Evolutionary conservation across 768 basidiomycete genomes (phyloP).

Genomic region (Chiua virens): DNA sequence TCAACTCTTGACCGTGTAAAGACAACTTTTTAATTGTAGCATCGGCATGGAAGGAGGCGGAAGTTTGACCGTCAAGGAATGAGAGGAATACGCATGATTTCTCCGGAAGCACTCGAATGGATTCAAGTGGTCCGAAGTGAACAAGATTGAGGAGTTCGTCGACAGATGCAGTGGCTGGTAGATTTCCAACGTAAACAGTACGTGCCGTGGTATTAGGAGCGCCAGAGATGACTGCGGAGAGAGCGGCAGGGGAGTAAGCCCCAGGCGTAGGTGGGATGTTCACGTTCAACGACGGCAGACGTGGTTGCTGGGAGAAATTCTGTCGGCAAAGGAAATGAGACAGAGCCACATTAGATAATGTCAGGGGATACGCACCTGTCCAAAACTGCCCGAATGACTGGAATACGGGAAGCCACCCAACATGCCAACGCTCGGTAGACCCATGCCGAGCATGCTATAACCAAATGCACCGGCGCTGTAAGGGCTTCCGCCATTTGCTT

Average conservation of each 20-base stretch:
- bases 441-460: constrained; percentile 82
- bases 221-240: constrained; percentile 68
- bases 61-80: constrained; percentile 91
- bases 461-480: constrained; percentile 55
- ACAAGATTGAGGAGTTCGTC: constrained; percentile 98
- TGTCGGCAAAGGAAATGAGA: constrained; percentile 21
- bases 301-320: constrained; percentile 46
- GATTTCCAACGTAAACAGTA: constrained; percentile 96
- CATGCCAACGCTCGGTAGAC: constrained; percentile 72
- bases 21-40: constrained; percentile 92
- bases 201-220: constrained; percentile 66
- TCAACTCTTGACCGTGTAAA: constrained; percentile 93
- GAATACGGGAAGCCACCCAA: constrained; percentile 71
- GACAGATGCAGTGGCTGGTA: constrained; percentile 92
- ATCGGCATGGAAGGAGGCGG: constrained; percentile 96
- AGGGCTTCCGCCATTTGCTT: constrained; percentile 47
- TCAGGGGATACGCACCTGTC: constrained; percentile 46
- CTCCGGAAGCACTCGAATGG: constrained; percentile 91
- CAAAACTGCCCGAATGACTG: constrained; percentile 68
- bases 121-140: constrained; percentile 95
- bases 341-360: neutral
- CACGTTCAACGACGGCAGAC: constrained; percentile 63
- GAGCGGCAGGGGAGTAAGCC: constrained; percentile 76
- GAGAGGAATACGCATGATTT: constrained; percentile 98
- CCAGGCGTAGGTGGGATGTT: constrained; percentile 71